Evolutionary conservation across 1,284 basidiomycete genomes (phyloP).

Genomic region (Ceratobasidium sp.): DNA sequence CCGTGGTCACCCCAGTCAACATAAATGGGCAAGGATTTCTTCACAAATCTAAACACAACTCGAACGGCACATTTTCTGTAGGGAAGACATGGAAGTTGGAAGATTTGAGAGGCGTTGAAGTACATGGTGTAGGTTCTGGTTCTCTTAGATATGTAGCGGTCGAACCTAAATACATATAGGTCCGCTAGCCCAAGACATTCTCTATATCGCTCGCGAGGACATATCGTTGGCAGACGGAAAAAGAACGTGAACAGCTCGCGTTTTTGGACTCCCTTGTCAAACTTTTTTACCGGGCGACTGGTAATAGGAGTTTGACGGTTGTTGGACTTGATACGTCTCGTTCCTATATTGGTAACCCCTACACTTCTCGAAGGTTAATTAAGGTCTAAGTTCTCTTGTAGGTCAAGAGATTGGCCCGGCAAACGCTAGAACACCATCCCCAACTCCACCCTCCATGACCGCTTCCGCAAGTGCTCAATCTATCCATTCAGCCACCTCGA

Average conservation of each 20-base stretch:
- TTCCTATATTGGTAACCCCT: conserved; percentile 26
- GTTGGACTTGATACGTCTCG: conserved; percentile 39
- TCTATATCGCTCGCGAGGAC: conserved; percentile 87
- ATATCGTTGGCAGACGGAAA: conserved; percentile 90
- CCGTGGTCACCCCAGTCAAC: conserved; percentile 66
- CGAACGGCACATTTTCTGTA: conserved; percentile 95
- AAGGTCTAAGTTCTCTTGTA: not conserved
- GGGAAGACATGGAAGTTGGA: conserved; percentile 96
- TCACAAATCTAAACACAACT: conserved; percentile 97
- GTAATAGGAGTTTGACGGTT: conserved; percentile 60
- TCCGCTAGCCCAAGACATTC: conserved; percentile 73
- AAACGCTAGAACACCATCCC: conserved; percentile 20
- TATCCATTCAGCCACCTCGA: conserved; percentile 13
- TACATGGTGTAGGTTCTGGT: conserved; percentile 72
- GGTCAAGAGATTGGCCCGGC: not conserved
- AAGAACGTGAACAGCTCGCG: conserved; percentile 73
- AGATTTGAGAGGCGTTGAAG: conserved; percentile 85
- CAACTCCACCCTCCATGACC: conserved; percentile 29
- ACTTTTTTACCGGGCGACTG: conserved; percentile 76
- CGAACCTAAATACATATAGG: conserved; percentile 25
- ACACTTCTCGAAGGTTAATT: not conserved
- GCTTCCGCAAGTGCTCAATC: conserved; percentile 39
- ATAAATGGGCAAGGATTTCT: conserved; percentile 78
- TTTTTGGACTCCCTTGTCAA: conserved; percentile 80
- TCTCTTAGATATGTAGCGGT: not conserved